These are phyloP conservation scores for Boeremia exigua DNA, from an alignment of 2,329 filamentous ascomycete genomes.

Conservation along the genomic window DNA sequence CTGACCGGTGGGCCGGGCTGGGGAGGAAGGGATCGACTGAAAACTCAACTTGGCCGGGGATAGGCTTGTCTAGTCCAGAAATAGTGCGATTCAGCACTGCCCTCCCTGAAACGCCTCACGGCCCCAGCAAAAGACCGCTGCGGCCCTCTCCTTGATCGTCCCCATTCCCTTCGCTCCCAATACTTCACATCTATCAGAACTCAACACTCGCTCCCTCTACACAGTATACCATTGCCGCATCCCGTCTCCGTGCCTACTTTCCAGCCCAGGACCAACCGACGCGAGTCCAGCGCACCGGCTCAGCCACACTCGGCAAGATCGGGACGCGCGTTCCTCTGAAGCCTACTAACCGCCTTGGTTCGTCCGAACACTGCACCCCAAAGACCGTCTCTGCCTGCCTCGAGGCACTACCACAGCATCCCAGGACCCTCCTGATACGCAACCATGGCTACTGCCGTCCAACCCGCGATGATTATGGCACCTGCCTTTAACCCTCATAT, in stretches of 20 bases:
- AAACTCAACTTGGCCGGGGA: constrained; percentile 13
- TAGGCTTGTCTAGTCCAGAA: constrained; percentile 22
- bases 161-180: constrained; percentile 14
- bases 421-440: constrained; percentile 21
- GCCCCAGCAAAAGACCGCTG: constrained; percentile 34
- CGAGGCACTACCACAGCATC: constrained; percentile 23
- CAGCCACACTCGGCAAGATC: constrained; percentile 41
- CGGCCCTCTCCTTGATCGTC: constrained; percentile 13
- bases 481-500: constrained; percentile 38
- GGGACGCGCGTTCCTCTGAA: constrained; percentile 44
- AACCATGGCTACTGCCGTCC: constrained; percentile 46
- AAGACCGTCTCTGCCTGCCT: constrained; percentile 37
- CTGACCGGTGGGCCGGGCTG: constrained; percentile 4
- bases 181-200: constrained; percentile 4
- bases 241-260: background rate
- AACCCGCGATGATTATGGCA: constrained; percentile 45
- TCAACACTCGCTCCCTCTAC: constrained; percentile 14
- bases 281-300: constrained; percentile 17
- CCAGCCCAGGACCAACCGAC: background rate
- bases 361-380: constrained; percentile 29
- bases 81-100: constrained; percentile 18
- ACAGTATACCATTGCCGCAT: constrained; percentile 7
- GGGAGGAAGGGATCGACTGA: constrained; percentile 12
- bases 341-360: constrained; percentile 40
- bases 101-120: constrained; percentile 35